A percentile compares a stretch with the other conserved stretches of the same genome.
phyloP scores from a whole-genome alignment of 169 alveolate species.

The Cyclospora cayetanensis region DNA sequence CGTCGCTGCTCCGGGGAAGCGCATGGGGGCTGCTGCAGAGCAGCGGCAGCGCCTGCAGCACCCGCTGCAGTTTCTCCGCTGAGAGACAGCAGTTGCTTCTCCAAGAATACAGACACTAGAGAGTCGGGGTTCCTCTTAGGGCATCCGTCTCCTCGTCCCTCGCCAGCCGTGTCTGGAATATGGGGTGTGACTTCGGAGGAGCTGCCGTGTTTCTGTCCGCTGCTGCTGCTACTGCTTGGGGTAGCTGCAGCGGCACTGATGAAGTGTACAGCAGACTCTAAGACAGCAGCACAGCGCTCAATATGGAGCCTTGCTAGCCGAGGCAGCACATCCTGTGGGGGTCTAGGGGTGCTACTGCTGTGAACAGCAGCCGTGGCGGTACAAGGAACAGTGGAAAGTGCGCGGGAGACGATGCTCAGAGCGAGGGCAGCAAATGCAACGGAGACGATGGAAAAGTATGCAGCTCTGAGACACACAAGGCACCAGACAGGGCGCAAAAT shows the following conservation, averaged over 20 bases:
- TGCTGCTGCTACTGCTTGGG: neutral
- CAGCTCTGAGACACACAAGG: conserved; percentile 12
- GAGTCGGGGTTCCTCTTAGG: neutral
- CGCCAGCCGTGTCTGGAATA: neutral
- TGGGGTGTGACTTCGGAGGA: neutral
- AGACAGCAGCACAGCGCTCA: conserved; percentile 42
- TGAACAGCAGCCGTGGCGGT: neutral
- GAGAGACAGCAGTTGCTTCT: conserved; percentile 45
- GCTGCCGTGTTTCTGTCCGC: too few relatives aligned
- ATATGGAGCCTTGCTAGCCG: conserved; percentile 20
- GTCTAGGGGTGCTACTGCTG: neutral
- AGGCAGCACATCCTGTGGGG: conserved; percentile 18
- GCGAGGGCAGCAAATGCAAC: conserved; percentile 15
- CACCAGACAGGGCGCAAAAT: neutral
- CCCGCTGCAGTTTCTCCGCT: conserved; percentile 48
- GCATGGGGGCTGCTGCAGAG: conserved; percentile 40
- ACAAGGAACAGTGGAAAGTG: neutral
- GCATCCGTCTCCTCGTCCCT: neutral
- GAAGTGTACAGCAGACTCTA: conserved; percentile 44
- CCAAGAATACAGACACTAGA: conserved; percentile 42
- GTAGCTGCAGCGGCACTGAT: conserved; percentile 1
- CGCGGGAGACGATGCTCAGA: conserved; percentile 22
- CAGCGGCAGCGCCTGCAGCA: conserved; percentile 50
- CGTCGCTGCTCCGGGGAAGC: conserved; percentile 37
- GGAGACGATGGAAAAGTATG: neutral